These are phyloP conservation scores for Ascocoryne sarcoides DNA, from an alignment of 2,329 filamentous ascomycete species.

Conservation along the genomic window DNA sequence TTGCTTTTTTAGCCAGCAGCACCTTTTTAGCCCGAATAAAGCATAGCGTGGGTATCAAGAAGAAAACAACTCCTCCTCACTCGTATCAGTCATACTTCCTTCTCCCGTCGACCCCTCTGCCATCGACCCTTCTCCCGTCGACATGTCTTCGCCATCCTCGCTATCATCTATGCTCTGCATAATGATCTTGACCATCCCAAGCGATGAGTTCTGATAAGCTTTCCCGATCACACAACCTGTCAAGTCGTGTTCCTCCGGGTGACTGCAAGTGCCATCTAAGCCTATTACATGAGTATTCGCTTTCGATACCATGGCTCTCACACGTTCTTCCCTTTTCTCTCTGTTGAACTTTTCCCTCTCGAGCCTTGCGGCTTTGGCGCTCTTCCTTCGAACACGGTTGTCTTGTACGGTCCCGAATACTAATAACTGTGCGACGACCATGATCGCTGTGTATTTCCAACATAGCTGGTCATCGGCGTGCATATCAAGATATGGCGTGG, in stretches of 20 bases:
- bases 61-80: neutral
- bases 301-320: neutral
- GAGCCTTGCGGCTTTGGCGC: neutral
- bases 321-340: neutral
- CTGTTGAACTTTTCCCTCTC: neutral
- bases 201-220: neutral
- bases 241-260: neutral
- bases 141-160: too few relatives aligned
- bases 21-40: too few relatives aligned
- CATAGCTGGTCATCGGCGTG: slow-evolving; percentile 31
- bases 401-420: neutral
- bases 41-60: too few relatives aligned
- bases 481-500: slow-evolving; percentile 29
- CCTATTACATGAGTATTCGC: neutral
- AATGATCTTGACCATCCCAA: neutral
- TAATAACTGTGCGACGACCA: slow-evolving; percentile 29
- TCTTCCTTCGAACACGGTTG: neutral
- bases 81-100: neutral
- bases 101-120: too few relatives aligned
- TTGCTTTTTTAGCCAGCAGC: too few relatives aligned
- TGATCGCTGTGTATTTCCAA: slow-evolving; percentile 31
- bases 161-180: neutral
- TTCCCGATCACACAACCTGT: neutral
- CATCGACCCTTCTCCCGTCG: too few relatives aligned
- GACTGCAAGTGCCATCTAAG: neutral